phyloP scores from a whole-genome alignment of 2,329 filamentous ascomycete species.

The Xylaria sp. region DNA sequence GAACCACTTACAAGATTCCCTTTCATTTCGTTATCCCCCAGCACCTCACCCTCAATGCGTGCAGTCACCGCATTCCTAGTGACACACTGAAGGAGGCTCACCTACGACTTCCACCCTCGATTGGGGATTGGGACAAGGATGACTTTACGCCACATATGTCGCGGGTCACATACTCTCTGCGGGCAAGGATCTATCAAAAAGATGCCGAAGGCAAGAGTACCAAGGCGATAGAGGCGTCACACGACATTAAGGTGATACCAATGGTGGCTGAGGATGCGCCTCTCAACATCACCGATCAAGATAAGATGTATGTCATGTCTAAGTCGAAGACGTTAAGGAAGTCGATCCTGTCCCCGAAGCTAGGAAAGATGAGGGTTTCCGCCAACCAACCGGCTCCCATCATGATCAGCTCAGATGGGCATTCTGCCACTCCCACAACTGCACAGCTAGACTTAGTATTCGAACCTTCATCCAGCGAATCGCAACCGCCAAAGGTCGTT shows the following conservation, averaged over 20 bases:
- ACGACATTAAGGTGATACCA: constrained; percentile 65
- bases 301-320: constrained; percentile 62
- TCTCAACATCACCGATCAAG: constrained; percentile 59
- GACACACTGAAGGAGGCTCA: constrained; percentile 63
- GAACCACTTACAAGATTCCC: constrained; percentile 62
- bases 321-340: constrained; percentile 66
- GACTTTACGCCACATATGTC: constrained; percentile 68
- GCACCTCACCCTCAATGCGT: constrained; percentile 67
- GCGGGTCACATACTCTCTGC: constrained; percentile 64
- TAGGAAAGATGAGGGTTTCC: constrained; percentile 61
- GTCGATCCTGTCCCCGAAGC: constrained; percentile 63
- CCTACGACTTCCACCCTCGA: constrained; percentile 63
- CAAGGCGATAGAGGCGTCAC: constrained; percentile 57
- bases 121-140: constrained; percentile 64
- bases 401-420: constrained; percentile 63
- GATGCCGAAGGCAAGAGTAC: constrained; percentile 35
- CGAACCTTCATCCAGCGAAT: constrained; percentile 56
- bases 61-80: constrained; percentile 61
- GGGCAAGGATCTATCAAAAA: constrained; percentile 56
- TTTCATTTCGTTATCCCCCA: constrained; percentile 69
- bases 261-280: constrained; percentile 62
- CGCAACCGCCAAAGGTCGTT: constrained; percentile 61
- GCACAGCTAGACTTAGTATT: constrained; percentile 62
- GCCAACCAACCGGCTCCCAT: constrained; percentile 61
- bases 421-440: constrained; percentile 55